phyloP scores from a whole-genome alignment of 2,329 filamentous ascomycete species.

The Trichoderma koningii region DNA sequence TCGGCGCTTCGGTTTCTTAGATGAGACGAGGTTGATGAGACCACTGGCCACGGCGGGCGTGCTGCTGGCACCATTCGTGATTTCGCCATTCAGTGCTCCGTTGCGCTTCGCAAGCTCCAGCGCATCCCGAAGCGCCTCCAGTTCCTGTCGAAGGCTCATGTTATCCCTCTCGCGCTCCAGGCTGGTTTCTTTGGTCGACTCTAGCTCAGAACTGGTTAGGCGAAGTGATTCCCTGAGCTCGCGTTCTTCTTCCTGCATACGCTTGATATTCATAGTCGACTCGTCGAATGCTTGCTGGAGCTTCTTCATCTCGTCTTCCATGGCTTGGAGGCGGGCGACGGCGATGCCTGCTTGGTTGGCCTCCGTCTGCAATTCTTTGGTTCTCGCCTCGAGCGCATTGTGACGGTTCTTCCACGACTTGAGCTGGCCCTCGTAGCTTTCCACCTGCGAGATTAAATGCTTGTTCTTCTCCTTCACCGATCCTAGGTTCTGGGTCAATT shows the following conservation, averaged over 20 bases:
- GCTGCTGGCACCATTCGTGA: conserved; percentile 43
- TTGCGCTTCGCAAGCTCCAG: conserved; percentile 82
- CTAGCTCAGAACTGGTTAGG: conserved; percentile 76
- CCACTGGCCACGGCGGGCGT: conserved; percentile 64
- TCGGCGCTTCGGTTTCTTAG: conserved; percentile 94
- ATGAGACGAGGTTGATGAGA: conserved; percentile 93
- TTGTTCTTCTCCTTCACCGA: conserved; percentile 96
- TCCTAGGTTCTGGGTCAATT: conserved; percentile 90
- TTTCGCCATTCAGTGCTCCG: conserved; percentile 70
- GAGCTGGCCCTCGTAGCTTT: conserved; percentile 94
- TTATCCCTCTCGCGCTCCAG: conserved; percentile 83
- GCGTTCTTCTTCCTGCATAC: conserved; percentile 92
- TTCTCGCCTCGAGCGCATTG: conserved; percentile 82
- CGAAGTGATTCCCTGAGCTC: conserved; percentile 80
- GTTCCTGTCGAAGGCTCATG: conserved; percentile 78
- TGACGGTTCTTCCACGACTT: conserved; percentile 94
- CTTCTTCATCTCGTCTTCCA: conserved; percentile 96
- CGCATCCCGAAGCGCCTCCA: conserved; percentile 88
- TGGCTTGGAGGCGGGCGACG: conserved; percentile 81
- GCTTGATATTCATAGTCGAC: conserved; percentile 84
- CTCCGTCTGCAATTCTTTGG: conserved; percentile 93
- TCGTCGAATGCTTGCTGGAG: conserved; percentile 88
- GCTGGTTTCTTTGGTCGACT: conserved; percentile 73
- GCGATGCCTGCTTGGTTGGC: conserved; percentile 97
- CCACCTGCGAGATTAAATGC: conserved; percentile 79